A percentile compares a stretch with the other conserved stretches of the same genome.
These are phyloP conservation scores for Populus pruinosa DNA, from an alignment of 345 rosid genomes.

Conservation along the genomic window DNA sequence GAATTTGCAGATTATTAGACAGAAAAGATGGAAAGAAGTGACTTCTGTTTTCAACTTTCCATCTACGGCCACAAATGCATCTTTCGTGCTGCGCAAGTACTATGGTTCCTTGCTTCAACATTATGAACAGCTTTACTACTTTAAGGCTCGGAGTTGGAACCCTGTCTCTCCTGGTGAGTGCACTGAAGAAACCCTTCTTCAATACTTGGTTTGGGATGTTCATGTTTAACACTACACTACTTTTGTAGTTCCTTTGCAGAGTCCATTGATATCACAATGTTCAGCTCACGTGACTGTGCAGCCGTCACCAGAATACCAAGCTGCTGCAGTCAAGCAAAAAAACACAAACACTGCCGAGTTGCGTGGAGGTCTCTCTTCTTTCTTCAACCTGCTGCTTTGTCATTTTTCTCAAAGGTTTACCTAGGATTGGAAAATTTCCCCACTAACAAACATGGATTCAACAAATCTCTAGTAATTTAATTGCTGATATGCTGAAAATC, in stretches of 20 bases:
- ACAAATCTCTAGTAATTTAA: neutral
- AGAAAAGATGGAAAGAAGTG: constrained; percentile 94
- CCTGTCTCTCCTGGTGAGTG: constrained; percentile 48
- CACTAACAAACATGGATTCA: neutral
- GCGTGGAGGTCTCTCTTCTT: constrained; percentile 44
- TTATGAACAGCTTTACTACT: constrained; percentile 77
- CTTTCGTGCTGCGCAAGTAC: constrained; percentile 89
- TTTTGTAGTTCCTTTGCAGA: constrained; percentile 51
- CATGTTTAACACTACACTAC: neutral
- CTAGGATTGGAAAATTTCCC: neutral
- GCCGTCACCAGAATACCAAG: constrained; percentile 44
- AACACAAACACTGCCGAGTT: constrained; percentile 33
- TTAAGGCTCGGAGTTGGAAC: constrained; percentile 51
- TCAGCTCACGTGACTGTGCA: constrained; percentile 42
- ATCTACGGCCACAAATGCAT: constrained; percentile 94
- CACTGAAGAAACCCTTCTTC: constrained; percentile 5
- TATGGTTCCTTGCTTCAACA: constrained; percentile 73
- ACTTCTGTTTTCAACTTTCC: constrained; percentile 95
- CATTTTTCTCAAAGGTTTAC: neutral
- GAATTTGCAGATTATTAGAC: constrained; percentile 57
- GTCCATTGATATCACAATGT: constrained; percentile 27
- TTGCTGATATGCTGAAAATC: neutral
- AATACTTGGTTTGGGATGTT: neutral
- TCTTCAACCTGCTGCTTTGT: neutral
- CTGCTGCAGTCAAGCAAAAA: constrained; percentile 44